Evolutionary conservation across 2,329 filamentous ascomycete genomes (phyloP).

Genomic region (Aspergillus luchuensis): DNA sequence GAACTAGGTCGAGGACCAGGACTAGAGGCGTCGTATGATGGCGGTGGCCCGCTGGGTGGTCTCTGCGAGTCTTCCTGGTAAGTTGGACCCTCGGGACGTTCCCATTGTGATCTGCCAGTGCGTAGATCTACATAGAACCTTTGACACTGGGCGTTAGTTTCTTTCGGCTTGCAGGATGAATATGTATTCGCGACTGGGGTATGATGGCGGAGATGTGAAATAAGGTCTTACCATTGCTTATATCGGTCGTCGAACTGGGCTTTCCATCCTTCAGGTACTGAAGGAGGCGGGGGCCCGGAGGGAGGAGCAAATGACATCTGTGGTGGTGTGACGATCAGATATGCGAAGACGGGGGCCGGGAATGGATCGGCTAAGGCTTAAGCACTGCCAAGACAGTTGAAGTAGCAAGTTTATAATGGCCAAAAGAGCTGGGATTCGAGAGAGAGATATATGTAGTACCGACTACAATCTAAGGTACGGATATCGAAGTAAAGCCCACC

Average conservation of each 20-base stretch:
- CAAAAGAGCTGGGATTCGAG: not conserved
- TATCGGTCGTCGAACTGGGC: slow-evolving; percentile 86
- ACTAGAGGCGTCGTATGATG: slow-evolving; percentile 63
- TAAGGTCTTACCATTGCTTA: slow-evolving; percentile 68
- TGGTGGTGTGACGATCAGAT: not conserved
- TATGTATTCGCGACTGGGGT: not conserved
- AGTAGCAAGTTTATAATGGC: not conserved
- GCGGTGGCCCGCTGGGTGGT: slow-evolving; percentile 45
- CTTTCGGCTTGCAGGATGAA: slow-evolving; percentile 4
- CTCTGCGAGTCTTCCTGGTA: slow-evolving; percentile 44
- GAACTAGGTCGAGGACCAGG: slow-evolving; percentile 46
- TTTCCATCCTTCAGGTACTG: slow-evolving; percentile 77
- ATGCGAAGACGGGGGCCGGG: not conserved
- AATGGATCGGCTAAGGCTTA: not conserved
- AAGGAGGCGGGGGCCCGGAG: slow-evolving; percentile 58
- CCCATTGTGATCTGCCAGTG: slow-evolving; percentile 90
- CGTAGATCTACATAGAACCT: slow-evolving; percentile 91
- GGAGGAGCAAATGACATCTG: slow-evolving; percentile 46
- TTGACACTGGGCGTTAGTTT: slow-evolving; percentile 17
- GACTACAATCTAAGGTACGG: not conserved
- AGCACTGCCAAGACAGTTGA: not conserved
- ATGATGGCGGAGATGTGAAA: not conserved
- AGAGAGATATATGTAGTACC: not conserved
- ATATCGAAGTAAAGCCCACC: not conserved
- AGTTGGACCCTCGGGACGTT: slow-evolving; percentile 72